Percentiles rank a stretch among this genome's conserved stretches.
phyloP scores from a whole-genome alignment of 148 eudicot genomes.

The Euryodendron excelsum region DNA sequence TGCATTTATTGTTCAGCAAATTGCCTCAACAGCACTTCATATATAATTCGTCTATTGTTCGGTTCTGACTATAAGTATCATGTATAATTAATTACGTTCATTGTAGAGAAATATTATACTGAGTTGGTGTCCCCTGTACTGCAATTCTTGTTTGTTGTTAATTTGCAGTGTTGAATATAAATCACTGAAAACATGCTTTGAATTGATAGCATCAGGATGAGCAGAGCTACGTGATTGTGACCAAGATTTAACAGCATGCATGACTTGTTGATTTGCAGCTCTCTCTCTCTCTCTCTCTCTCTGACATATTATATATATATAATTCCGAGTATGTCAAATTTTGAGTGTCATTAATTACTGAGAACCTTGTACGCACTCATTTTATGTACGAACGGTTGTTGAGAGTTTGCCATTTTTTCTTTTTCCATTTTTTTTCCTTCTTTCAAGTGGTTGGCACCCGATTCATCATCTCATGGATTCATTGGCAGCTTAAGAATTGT shows the following conservation, averaged over 20 bases:
- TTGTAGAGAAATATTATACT: not conserved
- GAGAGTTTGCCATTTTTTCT: too few relatives aligned
- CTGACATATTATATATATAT: too few relatives aligned
- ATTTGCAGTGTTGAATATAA: not conserved
- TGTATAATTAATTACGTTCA: not conserved
- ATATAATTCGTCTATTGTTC: not conserved
- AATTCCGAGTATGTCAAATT: too few relatives aligned
- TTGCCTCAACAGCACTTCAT: not conserved
- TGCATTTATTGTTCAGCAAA: constrained; percentile 12
- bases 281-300: not conserved
- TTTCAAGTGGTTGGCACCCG: too few relatives aligned
- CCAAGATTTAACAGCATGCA: not conserved
- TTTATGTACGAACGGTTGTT: too few relatives aligned
- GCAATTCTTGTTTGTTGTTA: not conserved
- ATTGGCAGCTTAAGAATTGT: too few relatives aligned
- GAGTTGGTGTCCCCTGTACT: not conserved
- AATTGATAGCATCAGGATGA: not conserved
- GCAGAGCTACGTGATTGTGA: not conserved
- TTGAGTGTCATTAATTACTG: too few relatives aligned
- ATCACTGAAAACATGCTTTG: not conserved
- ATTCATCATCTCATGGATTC: too few relatives aligned
- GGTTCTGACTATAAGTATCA: not conserved
- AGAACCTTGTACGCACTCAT: too few relatives aligned
- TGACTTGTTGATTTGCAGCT: not conserved
- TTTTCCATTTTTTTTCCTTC: too few relatives aligned